Base-by-base conservation (phyloP, 2,329 filamentous ascomycete genomes). In the Coleophoma cylindrospora region DNA sequence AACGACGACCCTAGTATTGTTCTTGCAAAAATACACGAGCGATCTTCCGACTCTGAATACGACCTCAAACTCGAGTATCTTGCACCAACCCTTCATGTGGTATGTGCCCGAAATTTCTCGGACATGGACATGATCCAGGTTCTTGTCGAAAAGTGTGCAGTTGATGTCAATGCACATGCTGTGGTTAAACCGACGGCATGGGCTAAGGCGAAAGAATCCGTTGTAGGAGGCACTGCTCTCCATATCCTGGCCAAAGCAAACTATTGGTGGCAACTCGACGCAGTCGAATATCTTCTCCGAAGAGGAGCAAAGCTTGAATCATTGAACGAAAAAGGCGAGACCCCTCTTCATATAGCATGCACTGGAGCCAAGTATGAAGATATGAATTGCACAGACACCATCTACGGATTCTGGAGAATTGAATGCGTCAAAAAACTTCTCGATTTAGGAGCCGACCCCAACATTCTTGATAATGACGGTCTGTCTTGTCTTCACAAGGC, bases 51-150 rank as follows among this genome's bases (percentile, higher is more conserved):
- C 19, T 21, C 34, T 11, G 17, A 45, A 40, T 38, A 48, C 38
- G 11, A 44, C 14, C 43, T 44, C 40, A n/a, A 17, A 27, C 43
- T 50, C 44, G 33, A 50, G 21, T 38, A 43, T 40, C 27, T 52
- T 13, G 14, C 49, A 11, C 61, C 61, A 0, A 58, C 64, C 7
- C 49, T 69, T 1, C 43, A 61, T 46, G 50, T 68, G 1, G 36
- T 63, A 11, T 48, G 53, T 3, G 67, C 67, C 19, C 54, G 63
- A 22, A 48, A 60, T 3, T 49, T 66, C 12, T 68, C 68, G 8
- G 70, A 70, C 36, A 63, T 71, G 51, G 58, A 62, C 5, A 58
- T 69, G 3, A 55, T 70, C 1, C 61, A 62, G 11, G 40, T 68
- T 3, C 50, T 73, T 8, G 63, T 72, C 2, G 63, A 68, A 22